Base-by-base conservation (phyloP, 2,329 filamentous ascomycete species). In the Amesomyces nigricolor region DNA sequence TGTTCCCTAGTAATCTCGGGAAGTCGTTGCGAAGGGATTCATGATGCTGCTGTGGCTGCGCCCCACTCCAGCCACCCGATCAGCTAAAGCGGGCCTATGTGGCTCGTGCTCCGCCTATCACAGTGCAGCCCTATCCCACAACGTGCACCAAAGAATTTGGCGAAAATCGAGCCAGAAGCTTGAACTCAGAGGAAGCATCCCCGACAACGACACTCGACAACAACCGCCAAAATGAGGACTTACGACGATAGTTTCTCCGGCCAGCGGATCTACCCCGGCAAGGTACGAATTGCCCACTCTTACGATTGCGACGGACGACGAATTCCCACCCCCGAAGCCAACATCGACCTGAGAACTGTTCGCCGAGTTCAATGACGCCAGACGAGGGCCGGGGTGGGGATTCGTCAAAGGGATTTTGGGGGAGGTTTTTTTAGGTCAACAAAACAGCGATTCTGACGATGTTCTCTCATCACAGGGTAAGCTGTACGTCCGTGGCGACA, bases 401-500 rank as follows among this genome's bases (percentile, higher is more conserved):
- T 26, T 53, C 57, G 57, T 43, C 51, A 32, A 38, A 43, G 46
- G 39, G 17, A 35, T 30, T 46, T 47, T 22, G 37, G 45, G 37
- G 51, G 48, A 45, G 13, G 16, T 51, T 11, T 38, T 53, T 50
- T 49, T 38, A 26, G 44, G 16, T 29, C 14, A 40, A 37, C 17
- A 42, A 37, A 44, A 39, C 38, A 19, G 7, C 32, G 43, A 40
- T 48, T 47, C 70, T 72, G 64, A 71, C 63, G 46, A 47, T 59
- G 51, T 59, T 59, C 43, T 59, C 43, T n/a, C 37, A 53, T 51
- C 71, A 73, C 75, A 97, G 94, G 94, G 94, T 83, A 97, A 97
- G 85, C 88, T 99, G 82, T 99, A 92, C 83, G 82, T 99, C 85
- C 91, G 94, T 79, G 91, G 92, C 75, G 94, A 99, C 85, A 95